Conservation (phyloP, 2,329 filamentous ascomycete species). For the Curvularia verruculosa region DNA sequence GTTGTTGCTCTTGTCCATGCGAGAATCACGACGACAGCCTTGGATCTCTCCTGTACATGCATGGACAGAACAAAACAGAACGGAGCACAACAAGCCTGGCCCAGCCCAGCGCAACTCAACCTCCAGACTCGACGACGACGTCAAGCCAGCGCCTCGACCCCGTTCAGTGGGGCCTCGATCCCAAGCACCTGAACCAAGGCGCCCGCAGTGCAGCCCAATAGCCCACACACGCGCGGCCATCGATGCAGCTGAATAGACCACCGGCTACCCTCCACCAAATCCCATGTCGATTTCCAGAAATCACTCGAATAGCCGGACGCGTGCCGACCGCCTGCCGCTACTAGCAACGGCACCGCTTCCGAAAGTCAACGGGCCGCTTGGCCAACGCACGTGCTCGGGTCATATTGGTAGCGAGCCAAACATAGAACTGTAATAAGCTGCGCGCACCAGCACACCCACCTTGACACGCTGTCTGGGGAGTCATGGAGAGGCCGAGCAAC, state of each 20-base stretch:
- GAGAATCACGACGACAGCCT: constrained; percentile 4
- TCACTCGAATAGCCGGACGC: constrained; percentile 14
- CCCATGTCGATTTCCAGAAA: constrained; percentile 22
- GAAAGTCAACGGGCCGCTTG: constrained; percentile 18
- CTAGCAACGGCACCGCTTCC: constrained; percentile 27
- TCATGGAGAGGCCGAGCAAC: constrained; percentile 12
- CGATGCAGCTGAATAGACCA: background rate
- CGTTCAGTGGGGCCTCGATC: constrained; percentile 7
- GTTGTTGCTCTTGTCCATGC: background rate
- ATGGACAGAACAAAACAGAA: background rate
- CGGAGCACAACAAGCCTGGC: no score
- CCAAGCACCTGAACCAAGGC: background rate
- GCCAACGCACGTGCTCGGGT: constrained; percentile 28
- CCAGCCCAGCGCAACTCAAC: no score
- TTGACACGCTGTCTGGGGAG: constrained; percentile 23
- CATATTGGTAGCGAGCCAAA: constrained; percentile 21
- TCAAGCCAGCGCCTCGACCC: background rate
- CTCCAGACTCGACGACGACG: background rate
- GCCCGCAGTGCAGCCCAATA: constrained; percentile 3
- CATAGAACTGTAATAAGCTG: constrained; percentile 18
- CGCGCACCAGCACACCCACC: constrained; percentile 19
- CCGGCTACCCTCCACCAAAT: constrained; percentile 5
- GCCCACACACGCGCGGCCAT: background rate
- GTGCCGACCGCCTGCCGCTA: constrained; percentile 20
- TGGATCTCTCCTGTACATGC: background rate